These are phyloP conservation scores for Lasiodiplodia sp. DNA, from an alignment of 2,329 filamentous ascomycete species.

Conservation along the genomic window DNA sequence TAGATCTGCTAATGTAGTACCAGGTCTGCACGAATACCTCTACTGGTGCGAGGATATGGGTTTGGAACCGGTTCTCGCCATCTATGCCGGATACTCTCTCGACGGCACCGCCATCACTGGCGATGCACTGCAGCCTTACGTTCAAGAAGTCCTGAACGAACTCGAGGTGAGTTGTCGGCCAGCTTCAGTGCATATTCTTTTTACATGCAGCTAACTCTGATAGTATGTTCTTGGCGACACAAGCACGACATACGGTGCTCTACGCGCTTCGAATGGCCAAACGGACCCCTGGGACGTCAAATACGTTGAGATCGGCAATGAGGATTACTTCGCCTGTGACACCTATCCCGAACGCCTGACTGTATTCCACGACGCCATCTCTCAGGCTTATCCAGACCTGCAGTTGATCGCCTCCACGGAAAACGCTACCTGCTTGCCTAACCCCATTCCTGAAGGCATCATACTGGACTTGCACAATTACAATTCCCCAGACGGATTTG, in stretches of 20 bases:
- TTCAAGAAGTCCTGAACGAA: constrained; percentile 68
- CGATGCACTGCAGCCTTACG: constrained; percentile 60
- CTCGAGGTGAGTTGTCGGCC: constrained; percentile 53
- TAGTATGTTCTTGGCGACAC: constrained; percentile 63
- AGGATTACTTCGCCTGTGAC: constrained; percentile 63
- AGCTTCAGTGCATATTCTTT: no score
- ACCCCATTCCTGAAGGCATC: constrained; percentile 44
- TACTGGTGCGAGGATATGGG: constrained; percentile 67
- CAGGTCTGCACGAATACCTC: constrained; percentile 66
- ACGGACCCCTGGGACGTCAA: constrained; percentile 66
- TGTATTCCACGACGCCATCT: constrained; percentile 63
- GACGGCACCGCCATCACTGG: constrained; percentile 51
- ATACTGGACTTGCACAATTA: constrained; percentile 58
- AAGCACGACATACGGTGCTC: constrained; percentile 63
- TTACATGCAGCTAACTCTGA: not conserved
- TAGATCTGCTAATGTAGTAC: not conserved
- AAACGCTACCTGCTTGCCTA: constrained; percentile 34
- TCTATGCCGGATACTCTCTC: constrained; percentile 65
- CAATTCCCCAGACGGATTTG: constrained; percentile 47
- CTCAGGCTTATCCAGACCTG: constrained; percentile 63
- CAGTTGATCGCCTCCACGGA: constrained; percentile 60
- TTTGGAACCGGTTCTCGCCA: constrained; percentile 63
- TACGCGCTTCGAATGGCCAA: constrained; percentile 67
- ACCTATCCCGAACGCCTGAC: constrained; percentile 61
- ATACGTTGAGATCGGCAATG: constrained; percentile 73